Conservation (phyloP, 129 eudicot species). For the Artemisia annua region DNA sequence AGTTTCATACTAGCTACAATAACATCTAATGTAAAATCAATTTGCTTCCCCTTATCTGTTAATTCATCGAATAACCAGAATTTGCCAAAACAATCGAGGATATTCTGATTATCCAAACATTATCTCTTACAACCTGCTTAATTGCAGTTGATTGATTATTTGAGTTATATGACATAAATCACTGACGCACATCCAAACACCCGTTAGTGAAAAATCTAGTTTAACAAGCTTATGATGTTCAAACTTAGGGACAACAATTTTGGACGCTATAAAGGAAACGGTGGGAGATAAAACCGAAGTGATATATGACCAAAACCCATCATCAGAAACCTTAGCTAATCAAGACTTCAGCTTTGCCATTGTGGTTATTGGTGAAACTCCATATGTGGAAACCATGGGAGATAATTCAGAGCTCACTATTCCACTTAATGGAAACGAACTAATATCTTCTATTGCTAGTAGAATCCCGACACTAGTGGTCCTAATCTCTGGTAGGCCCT, state of each 20-base stretch:
- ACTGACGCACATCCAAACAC: no score
- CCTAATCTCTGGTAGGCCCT: conserved; percentile 64
- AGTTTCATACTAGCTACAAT: no score
- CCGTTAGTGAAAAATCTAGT: no score
- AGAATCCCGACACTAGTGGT: conserved; percentile 49
- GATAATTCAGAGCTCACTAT: conserved; percentile 51
- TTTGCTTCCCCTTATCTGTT: no score
- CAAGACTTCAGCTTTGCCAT: conserved; percentile 52
- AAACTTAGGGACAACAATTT: conserved; percentile 4
- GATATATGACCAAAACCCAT: conserved; percentile 42
- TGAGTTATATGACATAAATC: no score
- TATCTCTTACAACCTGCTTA: no score
- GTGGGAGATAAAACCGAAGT: conserved; percentile 41
- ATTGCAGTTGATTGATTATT: no score
- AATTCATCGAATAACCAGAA: no score
- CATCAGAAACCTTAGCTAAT: conserved; percentile 47
- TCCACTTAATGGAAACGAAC: conserved; percentile 49
- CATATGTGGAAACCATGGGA: conserved; percentile 56
- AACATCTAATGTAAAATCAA: no score
- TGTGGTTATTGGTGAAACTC: conserved; percentile 67
- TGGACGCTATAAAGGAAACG: background rate
- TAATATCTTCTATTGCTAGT: conserved; percentile 39
- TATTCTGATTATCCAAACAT: no score
- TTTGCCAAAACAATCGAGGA: no score
- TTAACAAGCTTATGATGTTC: no score